Base-by-base conservation (phyloP, 2,329 filamentous ascomycete species). In the Fusarium siculi region DNA sequence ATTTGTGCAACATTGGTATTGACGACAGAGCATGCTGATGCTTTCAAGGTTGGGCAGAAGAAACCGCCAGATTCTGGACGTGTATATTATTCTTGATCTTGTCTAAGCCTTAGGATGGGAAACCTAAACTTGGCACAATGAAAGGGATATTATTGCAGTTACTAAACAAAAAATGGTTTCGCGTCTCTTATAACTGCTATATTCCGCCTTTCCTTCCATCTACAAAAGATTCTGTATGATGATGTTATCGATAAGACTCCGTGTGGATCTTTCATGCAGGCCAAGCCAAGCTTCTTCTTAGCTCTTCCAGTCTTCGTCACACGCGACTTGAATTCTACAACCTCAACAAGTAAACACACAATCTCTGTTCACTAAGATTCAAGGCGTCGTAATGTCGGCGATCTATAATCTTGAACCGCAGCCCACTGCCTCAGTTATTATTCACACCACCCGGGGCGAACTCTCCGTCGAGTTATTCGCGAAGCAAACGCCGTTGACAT, bases 361-460 rank as follows among this genome's bases (percentile, higher is more conserved):
- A 39, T 47, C 46, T 39, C 30, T 25, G 9, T 63, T n/a, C 28
- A 42, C 39, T 28, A 56, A 52, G 15, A n/a, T 18, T 12, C 12
- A 39, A 49, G 18, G 46, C 39, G 44, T 43, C 52, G 63, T 52
- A 44, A 98, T 98, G 96, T 96, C 94, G 64, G 87, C 93, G 49
- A 92, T 95, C 65, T 98, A 98, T 84, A 97, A 97, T 78, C 93
- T 97, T 79, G 96, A 98, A 83, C 96, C 96, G 58, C 94, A 96
- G 79, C 94, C 96, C 50, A 98, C 96, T 65, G 96, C 93, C 28
- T 97, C 96, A 74, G 94, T 93, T 63, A 91, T 98, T 74, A 87
- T 99, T 46, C 92, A 97, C 82, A 99, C 96, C 15, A 97, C 94
- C 11, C 87, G 92, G 50, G 96, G 96, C 82, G 95, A 97, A 79